A percentile compares a stretch with the other conserved stretches of the same genome.
Evolutionary conservation across 2,329 filamentous ascomycete genomes (phyloP).

Genomic region (Aschersonia sp.): DNA sequence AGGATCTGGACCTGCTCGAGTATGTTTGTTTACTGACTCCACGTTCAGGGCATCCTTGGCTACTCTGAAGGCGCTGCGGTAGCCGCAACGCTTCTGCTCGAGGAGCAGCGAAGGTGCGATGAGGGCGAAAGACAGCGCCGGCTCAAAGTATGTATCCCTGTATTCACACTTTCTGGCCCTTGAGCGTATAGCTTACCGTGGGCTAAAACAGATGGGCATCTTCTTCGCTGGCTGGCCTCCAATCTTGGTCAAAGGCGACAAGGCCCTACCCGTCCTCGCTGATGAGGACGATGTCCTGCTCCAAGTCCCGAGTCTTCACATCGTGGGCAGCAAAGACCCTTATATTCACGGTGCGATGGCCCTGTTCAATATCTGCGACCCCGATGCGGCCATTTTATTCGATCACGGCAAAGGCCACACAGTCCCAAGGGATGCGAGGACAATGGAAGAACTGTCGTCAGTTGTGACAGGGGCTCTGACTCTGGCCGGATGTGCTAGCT

Average conservation of each 20-base stretch:
- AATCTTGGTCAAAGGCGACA: constrained; percentile 19
- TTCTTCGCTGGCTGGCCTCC: constrained; percentile 38
- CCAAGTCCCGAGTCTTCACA: constrained; percentile 33
- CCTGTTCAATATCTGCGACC: constrained; percentile 44
- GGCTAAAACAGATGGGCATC: constrained; percentile 9
- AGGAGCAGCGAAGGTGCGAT: constrained; percentile 17
- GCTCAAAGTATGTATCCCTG: constrained; percentile 24
- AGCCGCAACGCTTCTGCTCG: constrained; percentile 33
- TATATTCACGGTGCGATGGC: constrained; percentile 44
- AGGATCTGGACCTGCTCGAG: background rate
- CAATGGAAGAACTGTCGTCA: constrained; percentile 22
- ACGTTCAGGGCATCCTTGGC: constrained; percentile 30
- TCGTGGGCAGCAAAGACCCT: constrained; percentile 38
- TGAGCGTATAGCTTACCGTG: background rate
- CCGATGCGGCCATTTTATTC: constrained; percentile 40
- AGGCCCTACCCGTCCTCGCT: constrained; percentile 23
- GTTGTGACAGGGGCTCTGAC: background rate
- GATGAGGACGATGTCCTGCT: constrained; percentile 31
- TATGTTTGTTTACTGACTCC: background rate
- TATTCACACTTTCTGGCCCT: background rate
- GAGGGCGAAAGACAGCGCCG: constrained; percentile 1
- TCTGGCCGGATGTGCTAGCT: background rate
- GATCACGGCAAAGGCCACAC: constrained; percentile 52
- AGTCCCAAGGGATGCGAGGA: constrained; percentile 34
- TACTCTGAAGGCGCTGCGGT: constrained; percentile 44